Conservation (phyloP, 2,329 filamentous ascomycete species). For the Aureobasidium uvarum region DNA sequence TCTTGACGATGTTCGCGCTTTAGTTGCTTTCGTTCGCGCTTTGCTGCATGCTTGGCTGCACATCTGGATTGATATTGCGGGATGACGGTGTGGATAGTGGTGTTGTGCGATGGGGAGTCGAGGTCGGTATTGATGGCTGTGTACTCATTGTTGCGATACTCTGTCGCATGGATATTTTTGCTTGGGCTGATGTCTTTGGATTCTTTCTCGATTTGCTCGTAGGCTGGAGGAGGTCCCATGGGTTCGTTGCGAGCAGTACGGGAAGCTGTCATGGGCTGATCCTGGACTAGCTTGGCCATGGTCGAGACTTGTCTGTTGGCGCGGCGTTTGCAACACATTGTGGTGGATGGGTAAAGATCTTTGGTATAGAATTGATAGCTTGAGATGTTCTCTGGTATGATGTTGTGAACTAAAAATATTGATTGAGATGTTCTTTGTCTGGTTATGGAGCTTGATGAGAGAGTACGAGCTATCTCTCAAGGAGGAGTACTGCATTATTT, state of each 20-base stretch:
- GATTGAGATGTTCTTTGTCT: not conserved
- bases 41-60: constrained; percentile 6
- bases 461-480: not conserved
- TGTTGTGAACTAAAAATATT: too few relatives aligned
- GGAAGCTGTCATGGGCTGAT: not conserved
- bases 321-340: constrained; percentile 5
- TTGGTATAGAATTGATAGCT: not conserved
- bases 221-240: constrained; percentile 1
- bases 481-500: not conserved
- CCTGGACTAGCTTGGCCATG: not conserved
- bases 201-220: constrained; percentile 2
- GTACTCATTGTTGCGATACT: too few relatives aligned
- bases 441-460: not conserved
- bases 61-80: not conserved
- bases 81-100: not conserved
- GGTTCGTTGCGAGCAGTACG: not conserved
- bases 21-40: not conserved
- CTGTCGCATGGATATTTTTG: not conserved
- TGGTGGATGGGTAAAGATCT: not conserved
- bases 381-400: not conserved
- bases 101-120: not conserved
- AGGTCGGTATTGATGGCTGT: not conserved
- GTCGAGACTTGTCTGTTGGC: not conserved
- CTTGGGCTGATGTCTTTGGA: not conserved
- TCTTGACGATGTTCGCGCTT: constrained; percentile 4